Percentiles rank a stretch among this genome's conserved stretches.
phyloP scores from a whole-genome alignment of 2,329 filamentous ascomycete species.

The Colletotrichum magnum region DNA sequence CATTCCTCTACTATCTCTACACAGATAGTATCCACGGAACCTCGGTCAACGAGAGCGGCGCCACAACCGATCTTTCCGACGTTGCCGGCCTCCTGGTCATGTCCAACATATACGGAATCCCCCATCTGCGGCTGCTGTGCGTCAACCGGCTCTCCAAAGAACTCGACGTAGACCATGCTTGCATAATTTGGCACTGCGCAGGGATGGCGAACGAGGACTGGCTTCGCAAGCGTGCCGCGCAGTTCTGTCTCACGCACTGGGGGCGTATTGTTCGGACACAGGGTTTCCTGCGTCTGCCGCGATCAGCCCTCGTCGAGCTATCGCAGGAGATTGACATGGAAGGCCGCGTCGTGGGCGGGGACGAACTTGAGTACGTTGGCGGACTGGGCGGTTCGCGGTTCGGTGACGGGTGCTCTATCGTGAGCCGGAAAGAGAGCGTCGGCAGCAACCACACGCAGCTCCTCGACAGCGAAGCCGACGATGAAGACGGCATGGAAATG shows the following conservation, averaged over 20 bases:
- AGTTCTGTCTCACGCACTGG: slow-evolving; percentile 94
- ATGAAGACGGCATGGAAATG: slow-evolving; percentile 76
- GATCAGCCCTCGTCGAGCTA: slow-evolving; percentile 86
- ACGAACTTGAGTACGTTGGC: slow-evolving; percentile 78
- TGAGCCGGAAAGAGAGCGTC: slow-evolving; percentile 70
- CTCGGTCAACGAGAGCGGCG: slow-evolving; percentile 70
- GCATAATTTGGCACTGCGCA: slow-evolving; percentile 95
- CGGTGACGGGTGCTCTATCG: slow-evolving; percentile 54
- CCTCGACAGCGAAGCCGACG: slow-evolving; percentile 70
- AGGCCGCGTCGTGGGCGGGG: slow-evolving; percentile 89
- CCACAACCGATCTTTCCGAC: slow-evolving; percentile 84
- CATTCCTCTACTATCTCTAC: slow-evolving; percentile 96
- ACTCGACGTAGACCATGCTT: slow-evolving; percentile 93
- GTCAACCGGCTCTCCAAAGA: slow-evolving; percentile 92
- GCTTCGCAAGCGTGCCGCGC: slow-evolving; percentile 89
- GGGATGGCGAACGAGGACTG: slow-evolving; percentile 92
- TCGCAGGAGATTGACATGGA: slow-evolving; percentile 95
- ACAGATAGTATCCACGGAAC: slow-evolving; percentile 86
- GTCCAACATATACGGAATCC: slow-evolving; percentile 98
- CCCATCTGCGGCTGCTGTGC: slow-evolving; percentile 89
- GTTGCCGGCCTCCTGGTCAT: slow-evolving; percentile 96
- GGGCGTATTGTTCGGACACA: slow-evolving; percentile 91
- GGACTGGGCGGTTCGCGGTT: slow-evolving; percentile 64
- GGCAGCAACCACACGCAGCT: slow-evolving; percentile 71
- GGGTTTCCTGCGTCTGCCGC: slow-evolving; percentile 86